A percentile compares a stretch with the other conserved stretches of the same genome.
phyloP scores from a whole-genome alignment of 441 rosid species.

The Erodium trifolium region DNA sequence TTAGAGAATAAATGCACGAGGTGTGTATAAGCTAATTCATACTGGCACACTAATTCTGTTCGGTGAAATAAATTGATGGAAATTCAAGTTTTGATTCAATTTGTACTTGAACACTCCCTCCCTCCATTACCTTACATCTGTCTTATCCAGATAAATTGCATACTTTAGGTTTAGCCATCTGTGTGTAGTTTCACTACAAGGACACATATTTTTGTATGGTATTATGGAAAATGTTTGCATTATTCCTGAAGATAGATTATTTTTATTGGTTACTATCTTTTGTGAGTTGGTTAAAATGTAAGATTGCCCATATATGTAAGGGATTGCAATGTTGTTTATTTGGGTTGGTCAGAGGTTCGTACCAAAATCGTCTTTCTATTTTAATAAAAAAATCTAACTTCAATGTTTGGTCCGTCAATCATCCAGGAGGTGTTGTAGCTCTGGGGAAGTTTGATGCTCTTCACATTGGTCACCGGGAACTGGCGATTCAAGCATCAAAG shows the following conservation, averaged over 20 bases:
- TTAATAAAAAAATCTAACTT: not conserved
- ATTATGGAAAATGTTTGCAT: not conserved
- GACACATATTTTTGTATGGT: not conserved
- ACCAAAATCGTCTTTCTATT: too few relatives aligned
- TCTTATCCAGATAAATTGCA: not conserved
- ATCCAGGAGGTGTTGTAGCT: slow-evolving; percentile 72
- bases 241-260: not conserved
- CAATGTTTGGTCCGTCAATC: slow-evolving; percentile 8
- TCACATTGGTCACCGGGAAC: slow-evolving; percentile 78
- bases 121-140: not conserved
- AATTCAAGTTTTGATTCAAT: not conserved
- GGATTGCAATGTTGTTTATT: not conserved
- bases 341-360: not conserved
- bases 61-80: not conserved
- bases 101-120: not conserved
- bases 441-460: slow-evolving; percentile 89
- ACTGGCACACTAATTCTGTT: not conserved
- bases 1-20: not conserved
- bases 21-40: not conserved
- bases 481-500: slow-evolving; percentile 77
- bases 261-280: not conserved
- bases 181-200: not conserved
- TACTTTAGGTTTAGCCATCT: not conserved
- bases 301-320: not conserved
- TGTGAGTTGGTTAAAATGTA: not conserved